Conservation (phyloP, 441 rosid genomes). For the Omphalea diandra region DNA sequence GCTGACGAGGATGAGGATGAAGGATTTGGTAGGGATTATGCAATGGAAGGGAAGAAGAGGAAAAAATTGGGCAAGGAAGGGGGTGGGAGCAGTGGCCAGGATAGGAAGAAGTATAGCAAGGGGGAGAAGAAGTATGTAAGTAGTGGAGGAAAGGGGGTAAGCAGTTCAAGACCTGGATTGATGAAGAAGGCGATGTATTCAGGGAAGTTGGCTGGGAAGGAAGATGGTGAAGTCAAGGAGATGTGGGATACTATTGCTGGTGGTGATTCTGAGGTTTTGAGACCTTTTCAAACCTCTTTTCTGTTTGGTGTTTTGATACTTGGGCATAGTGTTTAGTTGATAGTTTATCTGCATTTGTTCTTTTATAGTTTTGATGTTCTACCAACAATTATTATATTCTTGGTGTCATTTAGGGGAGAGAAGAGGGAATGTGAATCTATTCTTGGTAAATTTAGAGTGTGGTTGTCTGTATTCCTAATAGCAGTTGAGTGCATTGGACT, state of each 20-base stretch:
- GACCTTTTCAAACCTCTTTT: neutral
- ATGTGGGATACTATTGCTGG: constrained; percentile 93
- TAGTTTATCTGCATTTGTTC: neutral
- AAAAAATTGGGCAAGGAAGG: constrained; percentile 46
- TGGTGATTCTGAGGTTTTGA: constrained; percentile 79
- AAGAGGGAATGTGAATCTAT: neutral
- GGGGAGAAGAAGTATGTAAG: constrained; percentile 28
- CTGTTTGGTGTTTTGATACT: neutral
- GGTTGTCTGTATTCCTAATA: neutral
- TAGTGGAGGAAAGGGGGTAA: constrained; percentile 37
- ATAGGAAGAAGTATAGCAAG: constrained; percentile 40
- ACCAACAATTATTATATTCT: neutral
- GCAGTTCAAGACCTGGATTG: constrained; percentile 31
- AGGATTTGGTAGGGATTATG: constrained; percentile 31
- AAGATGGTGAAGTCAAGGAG: constrained; percentile 70
- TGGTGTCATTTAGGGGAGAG: constrained; percentile 1
- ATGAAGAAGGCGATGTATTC: constrained; percentile 41
- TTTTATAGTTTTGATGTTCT: neutral
- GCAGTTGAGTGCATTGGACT: neutral
- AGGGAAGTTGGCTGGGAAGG: constrained; percentile 26
- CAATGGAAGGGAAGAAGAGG: constrained; percentile 47
- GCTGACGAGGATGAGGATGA: constrained; percentile 52
- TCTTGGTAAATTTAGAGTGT: neutral
- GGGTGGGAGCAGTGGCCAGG: constrained; percentile 37
- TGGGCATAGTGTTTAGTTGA: neutral